Evolutionary conservation across 1,284 basidiomycete genomes (phyloP).

Genomic region (Athelia psychrophila): DNA sequence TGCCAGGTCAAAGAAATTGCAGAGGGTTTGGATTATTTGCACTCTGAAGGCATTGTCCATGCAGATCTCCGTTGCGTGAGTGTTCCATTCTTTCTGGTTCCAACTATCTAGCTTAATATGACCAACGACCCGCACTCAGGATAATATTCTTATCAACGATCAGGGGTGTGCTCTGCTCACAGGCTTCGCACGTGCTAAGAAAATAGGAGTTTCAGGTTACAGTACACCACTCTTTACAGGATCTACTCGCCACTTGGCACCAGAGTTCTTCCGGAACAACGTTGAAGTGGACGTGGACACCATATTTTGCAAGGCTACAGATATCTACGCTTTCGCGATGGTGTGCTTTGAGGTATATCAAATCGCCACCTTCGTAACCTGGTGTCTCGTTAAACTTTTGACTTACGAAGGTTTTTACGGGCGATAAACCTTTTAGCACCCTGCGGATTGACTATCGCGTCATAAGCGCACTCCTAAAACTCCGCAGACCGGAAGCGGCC

Average conservation of each 20-base stretch:
- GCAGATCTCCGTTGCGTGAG: conserved; percentile 21
- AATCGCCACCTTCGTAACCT: no score
- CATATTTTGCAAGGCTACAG: no score
- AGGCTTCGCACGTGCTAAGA: conserved; percentile 23
- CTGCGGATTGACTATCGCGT: no score
- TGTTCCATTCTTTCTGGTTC: background rate
- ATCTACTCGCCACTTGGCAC: conserved; percentile 17
- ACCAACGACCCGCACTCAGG: no score
- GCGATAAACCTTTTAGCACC: no score
- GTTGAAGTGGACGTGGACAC: background rate
- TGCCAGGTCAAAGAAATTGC: conserved; percentile 16
- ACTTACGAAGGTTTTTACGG: no score
- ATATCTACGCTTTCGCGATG: no score
- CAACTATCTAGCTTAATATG: background rate
- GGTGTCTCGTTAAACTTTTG: no score
- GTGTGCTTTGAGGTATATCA: no score
- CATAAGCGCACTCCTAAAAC: no score
- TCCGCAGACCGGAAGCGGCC: no score
- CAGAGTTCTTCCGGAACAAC: conserved; percentile 14
- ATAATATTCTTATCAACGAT: conserved; percentile 19
- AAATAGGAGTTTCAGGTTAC: conserved; percentile 14
- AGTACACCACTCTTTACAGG: conserved; percentile 15
- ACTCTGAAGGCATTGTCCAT: conserved; percentile 15
- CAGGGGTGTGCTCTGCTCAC: conserved; percentile 15
- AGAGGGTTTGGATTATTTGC: conserved; percentile 18